A percentile compares a stretch with the other conserved stretches of the same genome.
Conservation (phyloP, 768 basidiomycete species). For the Collybiopsis luxurians region DNA sequence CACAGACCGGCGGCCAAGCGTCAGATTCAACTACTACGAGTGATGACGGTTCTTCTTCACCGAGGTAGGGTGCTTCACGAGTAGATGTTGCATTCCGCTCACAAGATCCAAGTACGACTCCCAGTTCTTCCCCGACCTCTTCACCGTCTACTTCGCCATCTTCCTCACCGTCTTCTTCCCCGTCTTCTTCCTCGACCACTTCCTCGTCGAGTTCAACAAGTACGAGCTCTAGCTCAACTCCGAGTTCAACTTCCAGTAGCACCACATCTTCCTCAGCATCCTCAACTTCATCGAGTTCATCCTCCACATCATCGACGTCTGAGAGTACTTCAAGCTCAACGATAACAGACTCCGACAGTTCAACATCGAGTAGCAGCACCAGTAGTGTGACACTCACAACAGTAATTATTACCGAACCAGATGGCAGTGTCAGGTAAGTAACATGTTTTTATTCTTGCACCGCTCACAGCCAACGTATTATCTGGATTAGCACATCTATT, state of each 20-base stretch:
- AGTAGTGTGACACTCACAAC: background rate
- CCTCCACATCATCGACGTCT: background rate
- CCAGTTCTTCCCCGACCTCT: slow-evolving; percentile 15
- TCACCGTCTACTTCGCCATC: slow-evolving; percentile 13
- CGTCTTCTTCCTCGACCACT: background rate
- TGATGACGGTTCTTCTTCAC: background rate
- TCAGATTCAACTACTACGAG: background rate
- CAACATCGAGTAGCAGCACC: background rate
- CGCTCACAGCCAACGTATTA: too few relatives aligned
- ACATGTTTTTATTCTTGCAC: background rate
- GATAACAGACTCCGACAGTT: background rate
- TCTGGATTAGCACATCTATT: background rate
- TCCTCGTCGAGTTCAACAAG: slow-evolving; percentile 9
- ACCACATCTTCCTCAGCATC: background rate
- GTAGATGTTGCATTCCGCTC: too few relatives aligned
- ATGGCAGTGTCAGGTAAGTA: background rate
- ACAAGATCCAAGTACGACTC: slow-evolving; percentile 5
- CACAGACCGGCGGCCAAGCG: background rate
- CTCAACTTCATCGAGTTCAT: background rate
- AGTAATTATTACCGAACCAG: background rate
- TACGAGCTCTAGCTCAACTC: background rate
- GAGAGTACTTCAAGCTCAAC: background rate
- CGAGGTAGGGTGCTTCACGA: background rate
- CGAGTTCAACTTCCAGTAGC: background rate
- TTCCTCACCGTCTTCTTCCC: slow-evolving; percentile 10